Conservation (phyloP, 352 stramenopile species). For the Globisporangium lucens region DNA sequence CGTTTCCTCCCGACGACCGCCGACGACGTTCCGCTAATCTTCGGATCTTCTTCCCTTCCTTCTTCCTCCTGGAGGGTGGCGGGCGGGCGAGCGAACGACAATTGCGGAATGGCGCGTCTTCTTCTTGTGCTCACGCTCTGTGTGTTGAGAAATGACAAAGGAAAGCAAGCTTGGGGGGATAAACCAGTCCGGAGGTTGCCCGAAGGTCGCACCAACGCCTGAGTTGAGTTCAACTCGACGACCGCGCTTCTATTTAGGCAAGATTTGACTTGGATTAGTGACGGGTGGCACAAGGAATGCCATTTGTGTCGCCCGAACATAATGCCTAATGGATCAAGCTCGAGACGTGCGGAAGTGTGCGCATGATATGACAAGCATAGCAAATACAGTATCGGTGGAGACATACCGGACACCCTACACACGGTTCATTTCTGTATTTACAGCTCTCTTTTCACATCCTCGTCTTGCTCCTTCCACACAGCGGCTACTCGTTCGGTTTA, state of each 20-base stretch:
- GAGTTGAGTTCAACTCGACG: conserved; percentile 6
- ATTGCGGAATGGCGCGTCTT: conserved; percentile 10
- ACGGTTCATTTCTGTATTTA: conserved; percentile 7
- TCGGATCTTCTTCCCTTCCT: conserved; percentile 15
- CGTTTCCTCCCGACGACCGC: conserved; percentile 16
- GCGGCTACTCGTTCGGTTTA: conserved; percentile 8
- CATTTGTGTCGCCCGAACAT: not conserved
- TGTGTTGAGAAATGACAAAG: not conserved
- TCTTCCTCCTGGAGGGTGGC: conserved; percentile 1
- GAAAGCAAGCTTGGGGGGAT: not conserved
- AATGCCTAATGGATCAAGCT: too few species aligned
- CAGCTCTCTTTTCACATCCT: conserved; percentile 6
- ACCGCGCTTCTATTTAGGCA: conserved; percentile 4
- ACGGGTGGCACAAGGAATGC: not conserved
- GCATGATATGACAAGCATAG: not conserved
- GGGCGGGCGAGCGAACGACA: conserved; percentile 10
- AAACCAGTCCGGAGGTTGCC: not conserved
- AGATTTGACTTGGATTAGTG: not conserved
- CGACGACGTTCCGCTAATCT: conserved; percentile 20
- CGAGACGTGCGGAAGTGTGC: too few species aligned
- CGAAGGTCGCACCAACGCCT: conserved; percentile 1
- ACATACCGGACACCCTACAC: not conserved
- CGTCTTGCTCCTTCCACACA: conserved; percentile 3
- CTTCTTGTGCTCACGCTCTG: not conserved
- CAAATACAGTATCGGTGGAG: not conserved